Base-by-base conservation (phyloP, 2,329 filamentous ascomycete species). In the Lachnellula suecica region DNA sequence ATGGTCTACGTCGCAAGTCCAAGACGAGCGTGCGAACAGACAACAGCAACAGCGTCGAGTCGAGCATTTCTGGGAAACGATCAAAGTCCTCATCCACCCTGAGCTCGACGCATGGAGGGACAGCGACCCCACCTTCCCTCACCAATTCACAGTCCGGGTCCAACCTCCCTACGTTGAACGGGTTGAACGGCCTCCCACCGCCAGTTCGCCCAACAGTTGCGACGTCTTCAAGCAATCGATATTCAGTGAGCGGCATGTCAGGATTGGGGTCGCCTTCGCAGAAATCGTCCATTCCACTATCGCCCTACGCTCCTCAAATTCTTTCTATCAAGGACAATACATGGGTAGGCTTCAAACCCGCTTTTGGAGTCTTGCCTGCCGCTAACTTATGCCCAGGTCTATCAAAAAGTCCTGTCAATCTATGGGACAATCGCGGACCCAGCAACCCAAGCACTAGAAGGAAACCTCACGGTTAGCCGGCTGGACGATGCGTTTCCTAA, bases 381-480 rank as follows among this genome's bases (percentile, higher is more conserved):
- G 46, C 50, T 64, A 35, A 66, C 46, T 13, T 25, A 15, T 13
- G 34, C 47, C 10, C 61, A 96, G 91, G 90, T 95, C 19, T 90
- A 96, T 66, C 91, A 97, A 75, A 97, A 96, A 68, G 82, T 95
- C 8, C 77, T 97, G 19, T 79, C 94, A 22, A 78, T 97, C 43
- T 84, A 87, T 63, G 93, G 93, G 46, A 85, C 88, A 44, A 87
- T 96, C 60, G 91, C 88, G 53, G 89, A 96, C 59, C 76, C 84
- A 4, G 73, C 78, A 29, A 78, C 84, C 47, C 82, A 83, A 66
- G 76, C 83, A 47, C 71, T 95, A 54, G 91, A 96, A 66, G 94
- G 94, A 59, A 87, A 75, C 25, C 66, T 97, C 46, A 91, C 85
- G 2, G 81, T 97, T 56, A 87, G 81, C 64, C 88, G 94, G 64